A percentile compares a stretch with the other conserved stretches of the same genome.
These are phyloP conservation scores for Alisma plantagoaquatica DNA, from an alignment of 106 monocot genomes.

Conservation along the genomic window DNA sequence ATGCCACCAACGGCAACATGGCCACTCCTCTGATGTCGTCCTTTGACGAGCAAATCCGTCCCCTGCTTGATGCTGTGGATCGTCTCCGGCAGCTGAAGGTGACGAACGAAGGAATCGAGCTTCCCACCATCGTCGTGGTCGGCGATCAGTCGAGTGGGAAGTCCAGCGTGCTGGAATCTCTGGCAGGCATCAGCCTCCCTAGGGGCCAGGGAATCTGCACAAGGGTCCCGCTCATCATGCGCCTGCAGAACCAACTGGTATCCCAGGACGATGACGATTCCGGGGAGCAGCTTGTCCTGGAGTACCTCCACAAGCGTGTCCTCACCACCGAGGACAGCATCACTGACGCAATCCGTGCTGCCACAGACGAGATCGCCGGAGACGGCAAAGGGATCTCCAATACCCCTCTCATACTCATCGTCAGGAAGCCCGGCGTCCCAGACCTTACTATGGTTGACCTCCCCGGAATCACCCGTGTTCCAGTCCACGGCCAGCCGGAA, in stretches of 20 bases:
- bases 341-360: conserved; percentile 9
- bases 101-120: conserved; percentile 39
- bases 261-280: background rate
- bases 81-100: conserved; percentile 44
- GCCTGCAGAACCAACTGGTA: background rate
- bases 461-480: too few relatives aligned
- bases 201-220: conserved; percentile 15
- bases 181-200: conserved; percentile 18
- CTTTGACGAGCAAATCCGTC: conserved; percentile 39
- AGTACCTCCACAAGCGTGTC: conserved; percentile 1
- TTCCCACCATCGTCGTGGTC: conserved; percentile 50
- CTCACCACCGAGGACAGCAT: conserved; percentile 6
- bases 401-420: conserved; percentile 6
- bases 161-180: conserved; percentile 41
- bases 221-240: conserved; percentile 11
- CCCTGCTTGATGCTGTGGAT: conserved; percentile 45
- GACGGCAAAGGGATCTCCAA: conserved; percentile 27
- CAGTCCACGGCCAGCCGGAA: too few relatives aligned
- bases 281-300: conserved; percentile 4
- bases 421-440: too few relatives aligned
- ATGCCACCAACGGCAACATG: too few relatives aligned
- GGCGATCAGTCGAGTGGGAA: conserved; percentile 51
- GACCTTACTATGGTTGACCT: too few relatives aligned
- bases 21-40: conserved; percentile 23
- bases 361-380: conserved; percentile 38